Base-by-base conservation (phyloP, 371 early-diverging fungal species). In the Haplosporangium sp. region DNA sequence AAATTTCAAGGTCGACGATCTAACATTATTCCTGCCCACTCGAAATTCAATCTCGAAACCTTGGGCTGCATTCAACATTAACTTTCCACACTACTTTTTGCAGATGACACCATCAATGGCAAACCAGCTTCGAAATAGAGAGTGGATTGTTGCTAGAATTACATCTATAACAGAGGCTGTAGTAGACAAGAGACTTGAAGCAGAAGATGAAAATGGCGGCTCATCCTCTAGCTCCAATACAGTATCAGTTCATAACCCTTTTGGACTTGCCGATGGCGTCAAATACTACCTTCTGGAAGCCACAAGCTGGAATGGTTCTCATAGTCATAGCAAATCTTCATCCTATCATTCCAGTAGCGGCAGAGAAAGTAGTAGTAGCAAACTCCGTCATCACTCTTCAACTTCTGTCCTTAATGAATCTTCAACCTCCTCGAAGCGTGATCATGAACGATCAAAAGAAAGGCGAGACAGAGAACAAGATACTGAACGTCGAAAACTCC, bases 51-150 rank as follows among this genome's bases (percentile, higher is more conserved):
- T 86, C 40, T 90, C 91, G n/a, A 90, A 87, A 47, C 88, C 92
- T 0, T 94, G 95, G 94, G 92, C 92, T 0, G 95, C 95, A 0
- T 94, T 94, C 84, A 93, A 94, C 59, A 89, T 94, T 73, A 89
- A 90, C 67, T 85, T 90, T 2, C 95, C 95, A 4, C 90, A 94
- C 73, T 92, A 90, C 71, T 94, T 93, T 72, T 82, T 94, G 78
- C 84, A 86, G 35, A 81, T 86, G 48, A 86, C 88, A 0, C 88
- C 86, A 0, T 72, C 81, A 17, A 83, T 86, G 47, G 68, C 67
- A 1, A 63, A 64, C 39, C 88, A 84, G 48, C 84, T 85, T 77
- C 82, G 82, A 60, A 86, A 84, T 19, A 85, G 89, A 15, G 93
- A 92, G 64, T 94, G 91, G 89, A 89, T 94, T 42, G 88, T 94